A percentile compares a stretch with the other conserved stretches of the same genome.
These are phyloP conservation scores for Eimeria brunetti DNA, from an alignment of 169 alveolate genomes.

Conservation along the genomic window DNA sequence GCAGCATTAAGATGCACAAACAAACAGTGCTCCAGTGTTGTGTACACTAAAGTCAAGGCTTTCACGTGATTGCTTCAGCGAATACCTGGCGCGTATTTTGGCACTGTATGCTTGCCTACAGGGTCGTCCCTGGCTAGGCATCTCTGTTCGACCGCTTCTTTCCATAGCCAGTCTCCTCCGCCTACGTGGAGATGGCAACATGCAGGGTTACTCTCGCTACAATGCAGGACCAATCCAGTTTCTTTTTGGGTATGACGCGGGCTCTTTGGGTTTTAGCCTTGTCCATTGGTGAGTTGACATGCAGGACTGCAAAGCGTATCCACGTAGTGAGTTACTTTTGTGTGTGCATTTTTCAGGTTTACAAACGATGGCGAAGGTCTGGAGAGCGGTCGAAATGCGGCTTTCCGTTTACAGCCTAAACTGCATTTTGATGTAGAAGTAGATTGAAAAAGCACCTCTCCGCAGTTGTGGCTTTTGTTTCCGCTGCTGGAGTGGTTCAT, in stretches of 20 bases:
- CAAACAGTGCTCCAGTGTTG: not conserved
- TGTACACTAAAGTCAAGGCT: not conserved
- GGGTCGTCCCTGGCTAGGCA: constrained; percentile 65
- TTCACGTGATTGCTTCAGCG: not conserved
- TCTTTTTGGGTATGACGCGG: constrained; percentile 61
- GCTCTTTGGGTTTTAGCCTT: not conserved
- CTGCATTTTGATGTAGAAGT: constrained; percentile 68
- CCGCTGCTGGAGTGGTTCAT: not conserved
- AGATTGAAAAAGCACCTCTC: not conserved
- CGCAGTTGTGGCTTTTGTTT: not conserved
- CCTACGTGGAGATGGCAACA: constrained; percentile 62
- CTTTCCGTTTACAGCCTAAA: constrained; percentile 72
- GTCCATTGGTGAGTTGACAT: not conserved
- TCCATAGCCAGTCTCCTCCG: constrained; percentile 66
- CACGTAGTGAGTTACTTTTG: not conserved
- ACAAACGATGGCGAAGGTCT: constrained; percentile 61
- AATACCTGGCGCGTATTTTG: not conserved
- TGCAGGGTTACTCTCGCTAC: constrained; percentile 72
- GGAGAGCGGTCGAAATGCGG: constrained; percentile 12
- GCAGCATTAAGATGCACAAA: not conserved
- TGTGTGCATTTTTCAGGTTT: constrained; percentile 18
- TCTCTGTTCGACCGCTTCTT: constrained; percentile 57
- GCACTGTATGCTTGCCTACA: not conserved
- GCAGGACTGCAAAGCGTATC: not conserved
- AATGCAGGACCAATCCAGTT: constrained; percentile 53